These are phyloP conservation scores for Salvia miltiorrhiza DNA, from an alignment of 257 asterid genomes.

Conservation along the genomic window DNA sequence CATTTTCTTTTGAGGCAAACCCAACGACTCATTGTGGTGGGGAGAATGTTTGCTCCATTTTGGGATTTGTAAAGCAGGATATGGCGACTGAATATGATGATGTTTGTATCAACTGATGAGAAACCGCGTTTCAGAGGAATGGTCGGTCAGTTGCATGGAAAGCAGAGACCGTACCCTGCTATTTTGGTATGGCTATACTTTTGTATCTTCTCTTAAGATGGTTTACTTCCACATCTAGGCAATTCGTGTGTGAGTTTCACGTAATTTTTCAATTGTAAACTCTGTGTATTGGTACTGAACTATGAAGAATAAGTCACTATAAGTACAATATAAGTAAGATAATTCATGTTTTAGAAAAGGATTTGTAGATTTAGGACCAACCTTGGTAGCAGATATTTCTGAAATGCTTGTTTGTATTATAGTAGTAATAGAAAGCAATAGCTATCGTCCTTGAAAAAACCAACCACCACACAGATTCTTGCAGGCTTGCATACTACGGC, in stretches of 20 bases:
- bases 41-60: slow-evolving; percentile 30
- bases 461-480: neutral
- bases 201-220: neutral
- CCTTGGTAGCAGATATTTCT: neutral
- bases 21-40: slow-evolving; percentile 30
- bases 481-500: neutral
- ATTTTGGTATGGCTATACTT: neutral
- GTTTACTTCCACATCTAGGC: slow-evolving; percentile 7
- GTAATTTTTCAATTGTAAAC: neutral
- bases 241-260: neutral
- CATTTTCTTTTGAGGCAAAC: slow-evolving; percentile 38
- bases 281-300: neutral
- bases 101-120: slow-evolving; percentile 8
- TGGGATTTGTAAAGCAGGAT: slow-evolving; percentile 37
- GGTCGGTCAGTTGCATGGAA: slow-evolving; percentile 3
- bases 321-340: neutral
- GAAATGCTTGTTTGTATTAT: neutral
- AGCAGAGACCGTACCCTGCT: neutral
- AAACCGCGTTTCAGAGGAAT: neutral
- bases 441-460: neutral
- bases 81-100: slow-evolving; percentile 29
- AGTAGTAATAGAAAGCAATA: neutral
- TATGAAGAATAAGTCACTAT: neutral
- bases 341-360: neutral
- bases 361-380: neutral